Percentiles rank a stretch among this genome's conserved stretches.
phyloP scores from a whole-genome alignment of 208 protist genomes.

The Perkinsela sp. region DNA sequence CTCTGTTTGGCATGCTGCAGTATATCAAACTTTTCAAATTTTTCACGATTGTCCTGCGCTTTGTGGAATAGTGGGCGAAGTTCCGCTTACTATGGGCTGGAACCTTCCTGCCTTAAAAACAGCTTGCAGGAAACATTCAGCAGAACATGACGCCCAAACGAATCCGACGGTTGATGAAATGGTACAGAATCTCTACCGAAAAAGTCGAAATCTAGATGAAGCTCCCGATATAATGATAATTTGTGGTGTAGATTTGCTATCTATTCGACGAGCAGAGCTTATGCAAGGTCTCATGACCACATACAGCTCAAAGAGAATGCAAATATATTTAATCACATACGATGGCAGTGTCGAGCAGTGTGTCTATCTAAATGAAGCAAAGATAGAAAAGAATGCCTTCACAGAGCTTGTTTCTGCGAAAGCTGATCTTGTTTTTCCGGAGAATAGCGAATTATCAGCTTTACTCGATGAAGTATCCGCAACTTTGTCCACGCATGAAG shows the following conservation, averaged over 20 bases:
- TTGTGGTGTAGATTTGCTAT: background rate
- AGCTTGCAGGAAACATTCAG: too few relatives aligned
- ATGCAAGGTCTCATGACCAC: background rate
- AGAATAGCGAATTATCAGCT: background rate
- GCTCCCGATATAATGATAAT: background rate
- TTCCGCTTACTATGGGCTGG: background rate
- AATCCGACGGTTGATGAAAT: background rate
- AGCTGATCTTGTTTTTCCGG: background rate
- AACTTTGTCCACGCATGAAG: background rate
- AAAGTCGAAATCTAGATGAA: background rate
- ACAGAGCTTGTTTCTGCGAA: background rate
- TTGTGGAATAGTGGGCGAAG: background rate
- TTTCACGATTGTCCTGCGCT: background rate
- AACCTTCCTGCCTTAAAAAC: background rate
- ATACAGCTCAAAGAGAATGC: background rate
- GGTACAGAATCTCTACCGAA: background rate
- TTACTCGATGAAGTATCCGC: background rate
- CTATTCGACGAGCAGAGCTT: background rate
- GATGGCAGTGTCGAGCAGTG: background rate
- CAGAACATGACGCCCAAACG: background rate
- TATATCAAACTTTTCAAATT: background rate
- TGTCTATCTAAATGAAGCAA: background rate
- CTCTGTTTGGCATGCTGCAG: background rate
- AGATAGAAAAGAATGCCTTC: background rate
- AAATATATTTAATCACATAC: background rate